Evolutionary conservation across 768 basidiomycete genomes (phyloP).

Genomic region (Atractiella rhizophila): DNA sequence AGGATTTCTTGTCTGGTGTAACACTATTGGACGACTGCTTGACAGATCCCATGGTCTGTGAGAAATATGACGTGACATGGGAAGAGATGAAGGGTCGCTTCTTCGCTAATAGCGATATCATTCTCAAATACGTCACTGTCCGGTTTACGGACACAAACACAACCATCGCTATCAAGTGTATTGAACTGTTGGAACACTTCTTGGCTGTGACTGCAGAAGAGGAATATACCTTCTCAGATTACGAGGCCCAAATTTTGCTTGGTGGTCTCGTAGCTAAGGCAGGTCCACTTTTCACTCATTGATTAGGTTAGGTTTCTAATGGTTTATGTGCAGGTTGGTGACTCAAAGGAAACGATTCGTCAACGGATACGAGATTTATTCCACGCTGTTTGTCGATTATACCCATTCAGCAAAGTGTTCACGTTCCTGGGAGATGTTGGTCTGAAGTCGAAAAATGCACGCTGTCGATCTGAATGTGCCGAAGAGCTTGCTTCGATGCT

Average conservation of each 20-base stretch:
- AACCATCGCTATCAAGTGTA: slow-evolving; percentile 57
- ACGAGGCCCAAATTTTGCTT: slow-evolving; percentile 64
- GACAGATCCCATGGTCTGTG: slow-evolving; percentile 30
- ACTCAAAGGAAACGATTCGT: slow-evolving; percentile 60
- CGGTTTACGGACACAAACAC: slow-evolving; percentile 75
- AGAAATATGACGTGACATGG: slow-evolving; percentile 22
- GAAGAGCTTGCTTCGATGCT: slow-evolving; percentile 56
- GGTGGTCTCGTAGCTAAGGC: slow-evolving; percentile 79
- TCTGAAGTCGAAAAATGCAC: slow-evolving; percentile 65
- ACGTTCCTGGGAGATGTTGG: slow-evolving; percentile 69
- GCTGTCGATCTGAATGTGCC: slow-evolving; percentile 61
- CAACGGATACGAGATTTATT: slow-evolving; percentile 58
- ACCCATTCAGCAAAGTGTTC: slow-evolving; percentile 77
- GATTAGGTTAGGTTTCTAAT: not conserved
- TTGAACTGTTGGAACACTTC: slow-evolving; percentile 62
- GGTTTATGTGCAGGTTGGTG: slow-evolving; percentile 44
- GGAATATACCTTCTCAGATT: slow-evolving; percentile 55
- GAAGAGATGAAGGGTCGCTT: slow-evolving; percentile 38
- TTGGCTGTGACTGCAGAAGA: slow-evolving; percentile 45
- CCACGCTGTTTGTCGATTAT: slow-evolving; percentile 61
- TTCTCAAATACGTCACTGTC: slow-evolving; percentile 78
- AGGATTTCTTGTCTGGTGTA: slow-evolving; percentile 64
- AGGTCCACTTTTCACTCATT: slow-evolving; percentile 1
- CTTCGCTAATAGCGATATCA: slow-evolving; percentile 67
- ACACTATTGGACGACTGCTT: slow-evolving; percentile 42